These are phyloP conservation scores for Diaporthe ilicicola DNA, from an alignment of 2,329 filamentous ascomycete species.

Conservation along the genomic window DNA sequence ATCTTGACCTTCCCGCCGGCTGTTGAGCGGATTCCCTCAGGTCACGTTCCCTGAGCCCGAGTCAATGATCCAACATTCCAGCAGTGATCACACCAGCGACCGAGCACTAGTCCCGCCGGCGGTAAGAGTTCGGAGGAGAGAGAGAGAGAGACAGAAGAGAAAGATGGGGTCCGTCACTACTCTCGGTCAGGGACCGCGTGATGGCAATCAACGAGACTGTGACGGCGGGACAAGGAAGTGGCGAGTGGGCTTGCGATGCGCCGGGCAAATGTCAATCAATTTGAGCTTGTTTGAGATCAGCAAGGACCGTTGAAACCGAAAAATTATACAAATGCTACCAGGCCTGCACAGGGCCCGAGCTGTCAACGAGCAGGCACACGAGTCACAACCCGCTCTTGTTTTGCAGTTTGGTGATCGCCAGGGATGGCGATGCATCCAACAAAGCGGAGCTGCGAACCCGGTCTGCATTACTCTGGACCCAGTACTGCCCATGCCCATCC, in stretches of 20 bases:
- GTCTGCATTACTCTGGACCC: not conserved
- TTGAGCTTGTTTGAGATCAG: constrained; percentile 21
- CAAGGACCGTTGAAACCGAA: constrained; percentile 17
- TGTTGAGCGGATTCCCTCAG: not conserved
- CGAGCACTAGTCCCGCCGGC: not conserved
- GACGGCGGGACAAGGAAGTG: not conserved
- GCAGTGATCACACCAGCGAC: too few species aligned
- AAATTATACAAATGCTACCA: not conserved
- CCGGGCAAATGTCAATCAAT: constrained; percentile 2
- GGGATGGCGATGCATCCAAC: constrained; percentile 11
- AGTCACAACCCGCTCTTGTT: constrained; percentile 20
- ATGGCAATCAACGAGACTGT: not conserved
- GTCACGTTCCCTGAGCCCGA: constrained; percentile 10
- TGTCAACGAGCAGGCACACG: constrained; percentile 9
- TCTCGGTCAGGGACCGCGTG: constrained; percentile 14
- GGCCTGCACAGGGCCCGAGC: not conserved
- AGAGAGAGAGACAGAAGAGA: not conserved
- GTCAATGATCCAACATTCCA: not conserved
- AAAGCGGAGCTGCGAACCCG: not conserved
- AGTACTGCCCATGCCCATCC: not conserved
- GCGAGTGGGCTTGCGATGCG: not conserved
- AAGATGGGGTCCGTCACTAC: not conserved
- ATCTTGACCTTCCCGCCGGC: not conserved
- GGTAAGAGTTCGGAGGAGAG: not conserved
- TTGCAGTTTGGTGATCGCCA: constrained; percentile 22